phyloP scores from a whole-genome alignment of 2,329 filamentous ascomycete species.

The Penicillium sp. region DNA sequence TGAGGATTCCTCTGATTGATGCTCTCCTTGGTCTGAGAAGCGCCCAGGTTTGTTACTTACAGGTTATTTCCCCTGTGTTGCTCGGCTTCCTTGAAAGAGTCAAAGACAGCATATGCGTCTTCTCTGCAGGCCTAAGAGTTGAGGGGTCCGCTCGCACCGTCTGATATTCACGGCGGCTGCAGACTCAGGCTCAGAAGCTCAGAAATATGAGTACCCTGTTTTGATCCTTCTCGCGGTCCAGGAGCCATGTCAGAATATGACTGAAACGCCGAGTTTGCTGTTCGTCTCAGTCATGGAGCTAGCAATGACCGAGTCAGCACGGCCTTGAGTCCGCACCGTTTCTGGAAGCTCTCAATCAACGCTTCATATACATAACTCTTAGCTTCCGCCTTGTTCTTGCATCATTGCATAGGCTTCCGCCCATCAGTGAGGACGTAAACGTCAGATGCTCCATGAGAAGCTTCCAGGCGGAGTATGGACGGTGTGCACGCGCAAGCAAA shows the following conservation, averaged over 20 bases:
- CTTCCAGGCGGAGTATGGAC: not conserved
- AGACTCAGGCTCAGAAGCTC: not conserved
- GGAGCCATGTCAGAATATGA: not conserved
- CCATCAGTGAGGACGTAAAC: not conserved
- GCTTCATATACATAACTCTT: not conserved
- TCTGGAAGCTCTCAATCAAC: not conserved
- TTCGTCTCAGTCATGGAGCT: not conserved
- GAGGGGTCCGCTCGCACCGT: not conserved
- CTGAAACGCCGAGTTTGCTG: conserved; percentile 2
- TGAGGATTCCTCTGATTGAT: not conserved
- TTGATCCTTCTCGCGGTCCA: not conserved
- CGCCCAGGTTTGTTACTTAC: not conserved
- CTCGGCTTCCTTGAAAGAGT: not conserved
- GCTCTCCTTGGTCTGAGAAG: too few species aligned
- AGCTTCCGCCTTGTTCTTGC: not conserved
- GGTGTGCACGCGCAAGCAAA: too few species aligned
- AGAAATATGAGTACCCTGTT: not conserved
- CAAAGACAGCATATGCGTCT: not conserved
- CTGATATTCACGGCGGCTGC: not conserved
- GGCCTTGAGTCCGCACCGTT: not conserved
- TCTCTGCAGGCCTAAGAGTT: not conserved
- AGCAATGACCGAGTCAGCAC: not conserved
- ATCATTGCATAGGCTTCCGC: not conserved
- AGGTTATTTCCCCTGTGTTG: not conserved
- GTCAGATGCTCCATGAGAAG: too few species aligned